Evolutionary conservation across 257 asterid species (phyloP).

Genomic region (Scutellaria baicalensis): DNA sequence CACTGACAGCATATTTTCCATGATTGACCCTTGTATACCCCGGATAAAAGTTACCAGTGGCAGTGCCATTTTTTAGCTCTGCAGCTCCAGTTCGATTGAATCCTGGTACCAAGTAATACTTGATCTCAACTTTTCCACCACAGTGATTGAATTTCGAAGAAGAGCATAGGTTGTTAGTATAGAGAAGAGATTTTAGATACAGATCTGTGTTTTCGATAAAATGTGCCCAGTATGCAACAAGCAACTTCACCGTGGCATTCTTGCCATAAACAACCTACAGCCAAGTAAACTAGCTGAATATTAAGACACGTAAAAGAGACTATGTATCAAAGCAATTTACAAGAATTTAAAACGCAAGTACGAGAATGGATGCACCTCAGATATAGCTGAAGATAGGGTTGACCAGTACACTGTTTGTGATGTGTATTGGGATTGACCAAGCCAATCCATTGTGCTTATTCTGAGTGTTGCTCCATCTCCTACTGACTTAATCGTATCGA

Average conservation of each 20-base stretch:
- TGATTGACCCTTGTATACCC: constrained; percentile 78
- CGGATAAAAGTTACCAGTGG: constrained; percentile 57
- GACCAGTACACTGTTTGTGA: constrained; percentile 62
- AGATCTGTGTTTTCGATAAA: constrained; percentile 54
- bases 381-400: constrained; percentile 67
- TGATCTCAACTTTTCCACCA: constrained; percentile 68
- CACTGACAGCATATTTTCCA: constrained; percentile 79
- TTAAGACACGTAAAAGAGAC: not conserved
- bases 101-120: constrained; percentile 72
- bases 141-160: constrained; percentile 63
- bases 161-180: constrained; percentile 60
- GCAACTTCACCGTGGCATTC: constrained; percentile 55
- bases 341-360: not conserved
- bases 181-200: constrained; percentile 67
- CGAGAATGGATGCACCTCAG: constrained; percentile 43
- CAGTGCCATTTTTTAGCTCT: constrained; percentile 23
- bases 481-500: constrained; percentile 74
- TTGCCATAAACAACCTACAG: constrained; percentile 65
- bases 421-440: constrained; percentile 74
- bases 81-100: constrained; percentile 78
- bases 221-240: constrained; percentile 79
- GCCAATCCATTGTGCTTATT: constrained; percentile 91
- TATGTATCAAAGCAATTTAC: not conserved
- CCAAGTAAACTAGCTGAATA: not conserved
- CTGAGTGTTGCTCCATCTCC: constrained; percentile 48